Evolutionary conservation across 106 monocot species (phyloP).

Genomic region (Allium sativum): DNA sequence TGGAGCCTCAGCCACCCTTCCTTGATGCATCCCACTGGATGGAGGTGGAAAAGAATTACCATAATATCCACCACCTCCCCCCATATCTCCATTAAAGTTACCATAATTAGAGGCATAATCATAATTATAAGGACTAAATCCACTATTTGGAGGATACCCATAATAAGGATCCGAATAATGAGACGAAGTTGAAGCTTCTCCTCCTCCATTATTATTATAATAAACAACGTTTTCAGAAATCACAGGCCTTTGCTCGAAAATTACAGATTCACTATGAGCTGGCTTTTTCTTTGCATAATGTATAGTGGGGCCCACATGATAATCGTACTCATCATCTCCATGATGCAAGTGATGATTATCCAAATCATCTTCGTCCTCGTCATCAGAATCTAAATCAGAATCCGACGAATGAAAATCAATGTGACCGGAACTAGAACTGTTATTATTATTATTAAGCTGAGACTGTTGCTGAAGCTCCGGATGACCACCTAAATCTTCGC

Average conservation of each 20-base stretch:
- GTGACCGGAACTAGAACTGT: conserved; percentile 51
- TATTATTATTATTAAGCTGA: conserved; percentile 14
- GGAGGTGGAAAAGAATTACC: conserved; percentile 10
- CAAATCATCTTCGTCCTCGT: conserved; percentile 25
- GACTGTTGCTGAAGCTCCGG: neutral
- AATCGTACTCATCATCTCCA: neutral
- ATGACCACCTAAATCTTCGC: neutral
- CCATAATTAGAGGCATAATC: conserved; percentile 3
- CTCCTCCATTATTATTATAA: conserved; percentile 1
- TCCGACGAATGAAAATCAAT: conserved; percentile 47
- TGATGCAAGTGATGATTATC: conserved; percentile 15
- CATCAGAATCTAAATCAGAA: conserved; percentile 14
- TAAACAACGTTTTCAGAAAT: neutral
- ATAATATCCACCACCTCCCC: conserved; percentile 18
- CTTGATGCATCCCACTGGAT: neutral
- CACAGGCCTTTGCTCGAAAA: conserved; percentile 32
- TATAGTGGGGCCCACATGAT: conserved; percentile 6
- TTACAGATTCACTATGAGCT: conserved; percentile 26
- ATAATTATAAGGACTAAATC: neutral
- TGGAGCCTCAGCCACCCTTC: too few species aligned
- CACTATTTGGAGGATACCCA: conserved; percentile 2
- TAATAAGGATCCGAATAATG: conserved; percentile 4
- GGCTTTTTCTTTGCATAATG: conserved; percentile 47
- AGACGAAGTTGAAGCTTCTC: conserved; percentile 5
- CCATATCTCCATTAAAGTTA: conserved; percentile 10